Evolutionary conservation across 2,329 filamentous ascomycete species (phyloP).

Genomic region (Paradendryphiella salina): DNA sequence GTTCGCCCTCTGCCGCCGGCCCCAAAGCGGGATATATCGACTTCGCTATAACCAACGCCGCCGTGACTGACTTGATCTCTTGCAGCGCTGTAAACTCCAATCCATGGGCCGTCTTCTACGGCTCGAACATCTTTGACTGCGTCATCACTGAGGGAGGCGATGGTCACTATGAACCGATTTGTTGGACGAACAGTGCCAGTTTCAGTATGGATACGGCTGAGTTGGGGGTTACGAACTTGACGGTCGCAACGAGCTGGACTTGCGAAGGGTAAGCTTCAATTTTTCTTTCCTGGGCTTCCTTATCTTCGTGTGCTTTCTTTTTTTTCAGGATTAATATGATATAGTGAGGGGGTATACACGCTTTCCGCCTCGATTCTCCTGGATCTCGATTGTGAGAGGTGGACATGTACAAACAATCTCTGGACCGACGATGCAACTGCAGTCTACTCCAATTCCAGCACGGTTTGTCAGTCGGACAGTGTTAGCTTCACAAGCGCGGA

Average conservation of each 20-base stretch:
- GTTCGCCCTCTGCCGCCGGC: conserved; percentile 3
- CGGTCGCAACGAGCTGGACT: conserved; percentile 11
- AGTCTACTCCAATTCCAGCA: conserved; percentile 3
- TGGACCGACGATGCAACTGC: conserved; percentile 5
- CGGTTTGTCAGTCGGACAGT: background rate
- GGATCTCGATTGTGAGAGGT: conserved; percentile 10
- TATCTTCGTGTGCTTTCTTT: background rate
- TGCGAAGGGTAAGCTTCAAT: conserved; percentile 12
- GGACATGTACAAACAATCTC: conserved; percentile 11
- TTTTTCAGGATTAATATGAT: background rate
- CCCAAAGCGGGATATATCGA: conserved; percentile 9
- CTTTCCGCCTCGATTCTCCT: conserved; percentile 1
- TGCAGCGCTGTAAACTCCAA: conserved; percentile 9
- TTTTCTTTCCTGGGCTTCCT: background rate
- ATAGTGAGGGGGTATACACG: conserved; percentile 2
- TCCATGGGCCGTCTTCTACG: conserved; percentile 9
- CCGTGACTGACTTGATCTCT: background rate
- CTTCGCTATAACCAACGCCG: conserved; percentile 9
- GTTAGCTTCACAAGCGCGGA: background rate
- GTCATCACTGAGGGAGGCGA: background rate
- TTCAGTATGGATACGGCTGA: conserved; percentile 10
- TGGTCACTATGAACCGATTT: background rate
- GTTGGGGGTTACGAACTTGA: background rate
- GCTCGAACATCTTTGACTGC: conserved; percentile 4
- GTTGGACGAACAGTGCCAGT: background rate